Conservation (phyloP, 768 basidiomycete species). For the Trametes cubensis region DNA sequence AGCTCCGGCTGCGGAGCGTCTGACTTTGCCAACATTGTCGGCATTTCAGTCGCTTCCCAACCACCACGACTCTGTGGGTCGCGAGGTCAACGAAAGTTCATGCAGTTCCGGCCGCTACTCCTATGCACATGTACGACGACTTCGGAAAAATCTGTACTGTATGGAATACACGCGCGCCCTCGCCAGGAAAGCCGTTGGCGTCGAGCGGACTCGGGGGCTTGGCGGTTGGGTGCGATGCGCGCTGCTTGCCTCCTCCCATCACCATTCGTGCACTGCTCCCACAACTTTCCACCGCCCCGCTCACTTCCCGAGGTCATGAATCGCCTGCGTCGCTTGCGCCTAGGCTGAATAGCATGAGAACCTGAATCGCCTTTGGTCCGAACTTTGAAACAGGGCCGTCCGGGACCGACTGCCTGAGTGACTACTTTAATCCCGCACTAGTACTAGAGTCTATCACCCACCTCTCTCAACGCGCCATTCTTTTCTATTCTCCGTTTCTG, state of each 20-base stretch:
- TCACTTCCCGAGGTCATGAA: not conserved
- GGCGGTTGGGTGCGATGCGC: not conserved
- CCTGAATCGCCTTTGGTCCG: constrained; percentile 7
- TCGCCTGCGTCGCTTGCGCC: constrained; percentile 1
- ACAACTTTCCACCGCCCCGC: constrained; percentile 7
- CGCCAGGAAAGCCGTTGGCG: not conserved
- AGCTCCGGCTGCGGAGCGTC: not conserved
- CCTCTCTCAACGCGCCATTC: not conserved
- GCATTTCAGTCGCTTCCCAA: not conserved
- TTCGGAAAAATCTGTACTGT: too few relatives aligned
- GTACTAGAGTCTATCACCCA: constrained; percentile 1
- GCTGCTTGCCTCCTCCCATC: constrained; percentile 5
- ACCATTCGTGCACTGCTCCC: constrained; percentile 5
- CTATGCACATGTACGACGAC: too few relatives aligned
- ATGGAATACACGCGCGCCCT: too few relatives aligned
- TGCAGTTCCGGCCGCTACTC: not conserved
- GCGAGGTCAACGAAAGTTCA: too few relatives aligned
- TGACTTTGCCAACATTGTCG: too few relatives aligned
- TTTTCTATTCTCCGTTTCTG: not conserved
- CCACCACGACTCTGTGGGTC: not conserved
- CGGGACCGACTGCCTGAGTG: constrained; percentile 8
- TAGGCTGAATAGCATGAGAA: constrained; percentile 3
- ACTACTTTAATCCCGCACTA: not conserved
- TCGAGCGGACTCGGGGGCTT: not conserved
- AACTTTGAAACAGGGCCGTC: not conserved